Evolutionary conservation across 495 filamentous ascomycete species (phyloP), one percentile per base, ranked within the genome.

Genomic region (Penicillium chermesinum): DNA sequence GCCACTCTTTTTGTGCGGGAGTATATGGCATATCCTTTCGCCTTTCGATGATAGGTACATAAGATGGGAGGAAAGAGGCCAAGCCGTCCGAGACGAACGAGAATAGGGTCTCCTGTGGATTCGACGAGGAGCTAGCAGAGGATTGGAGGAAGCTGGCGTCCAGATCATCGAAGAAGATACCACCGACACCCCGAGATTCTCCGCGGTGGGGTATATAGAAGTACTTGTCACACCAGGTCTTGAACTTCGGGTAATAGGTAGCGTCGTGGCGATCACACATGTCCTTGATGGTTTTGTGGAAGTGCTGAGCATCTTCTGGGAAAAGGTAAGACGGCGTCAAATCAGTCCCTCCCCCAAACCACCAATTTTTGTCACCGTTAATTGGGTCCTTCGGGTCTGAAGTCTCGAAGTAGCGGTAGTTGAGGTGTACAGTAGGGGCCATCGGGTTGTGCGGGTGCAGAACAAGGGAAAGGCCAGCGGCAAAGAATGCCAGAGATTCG

Each of bases 381-480:
- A 84, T 83, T 7, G 72, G 72, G 30, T 73, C 65, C 51, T 71
- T 73, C 7, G 73, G 73, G 50, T 79, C 75, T 12, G 76, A 74
- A 6, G 93, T 99, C 74, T 99, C 93, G 62, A 99, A 99, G 73
- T 99, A 99, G 2, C 93, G 80, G 75, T 99, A 99, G 74, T 99
- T 99, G 50, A 99, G 76, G 66, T 99, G 93, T 16, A 99, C 91
- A 0, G 93, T 99, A 0, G 93, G 93, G 15, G 91, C 91, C 84
- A 94, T 95, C 19, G 93, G 93, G 68, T 99, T 99, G 27, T 79
- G 70, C 6, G 93, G 93, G 65, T 97, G 93, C 17, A 96, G 71
- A 41, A 99, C 90, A 59, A 97, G 75, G 53, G 89, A 95, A 36
- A 99, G 70, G 2, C 93, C 93, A 1, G 93, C 87, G 15, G 90